phyloP scores from a whole-genome alignment of 768 basidiomycete genomes.

The Leucocoprinus sp. region DNA sequence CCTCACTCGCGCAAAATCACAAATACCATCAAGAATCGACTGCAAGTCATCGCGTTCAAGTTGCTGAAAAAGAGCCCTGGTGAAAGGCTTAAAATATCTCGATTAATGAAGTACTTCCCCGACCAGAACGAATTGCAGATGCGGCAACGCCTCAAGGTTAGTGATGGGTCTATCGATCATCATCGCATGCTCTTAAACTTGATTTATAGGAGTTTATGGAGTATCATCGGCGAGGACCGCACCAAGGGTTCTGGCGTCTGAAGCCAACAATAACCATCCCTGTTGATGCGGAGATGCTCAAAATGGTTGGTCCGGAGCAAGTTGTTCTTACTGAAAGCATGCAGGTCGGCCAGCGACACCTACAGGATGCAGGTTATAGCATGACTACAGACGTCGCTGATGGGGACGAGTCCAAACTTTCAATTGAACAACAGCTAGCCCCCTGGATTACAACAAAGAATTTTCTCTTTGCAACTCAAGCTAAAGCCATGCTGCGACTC shows the following conservation, averaged over 20 bases:
- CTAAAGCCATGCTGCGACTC: conserved; percentile 92
- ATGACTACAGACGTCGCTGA: conserved; percentile 75
- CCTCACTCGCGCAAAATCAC: conserved; percentile 98
- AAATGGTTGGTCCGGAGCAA: conserved; percentile 88
- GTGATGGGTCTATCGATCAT: conserved; percentile 7
- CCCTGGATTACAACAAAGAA: conserved; percentile 99
- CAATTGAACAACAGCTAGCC: conserved; percentile 91
- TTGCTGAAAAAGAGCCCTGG: conserved; percentile 80
- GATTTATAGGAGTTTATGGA: conserved; percentile 85
- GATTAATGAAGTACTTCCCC: conserved; percentile 94
- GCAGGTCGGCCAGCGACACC: conserved; percentile 93
- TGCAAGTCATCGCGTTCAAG: conserved; percentile 94
- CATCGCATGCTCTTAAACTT: not conserved
- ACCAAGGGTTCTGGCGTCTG: conserved; percentile 94
- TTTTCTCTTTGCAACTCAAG: conserved; percentile 88
- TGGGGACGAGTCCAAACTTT: conserved; percentile 82
- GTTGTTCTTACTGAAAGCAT: conserved; percentile 93
- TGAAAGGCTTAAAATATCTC: conserved; percentile 86
- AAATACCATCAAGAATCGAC: conserved; percentile 84
- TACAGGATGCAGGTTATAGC: conserved; percentile 90
- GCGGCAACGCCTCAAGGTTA: conserved; percentile 86
- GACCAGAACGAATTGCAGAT: conserved; percentile 98
- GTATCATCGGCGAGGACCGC: conserved; percentile 87
- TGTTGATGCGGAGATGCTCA: conserved; percentile 78
- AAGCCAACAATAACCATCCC: conserved; percentile 69